phyloP scores from a whole-genome alignment of 768 basidiomycete genomes.

The Nidularia pulvinata region DNA sequence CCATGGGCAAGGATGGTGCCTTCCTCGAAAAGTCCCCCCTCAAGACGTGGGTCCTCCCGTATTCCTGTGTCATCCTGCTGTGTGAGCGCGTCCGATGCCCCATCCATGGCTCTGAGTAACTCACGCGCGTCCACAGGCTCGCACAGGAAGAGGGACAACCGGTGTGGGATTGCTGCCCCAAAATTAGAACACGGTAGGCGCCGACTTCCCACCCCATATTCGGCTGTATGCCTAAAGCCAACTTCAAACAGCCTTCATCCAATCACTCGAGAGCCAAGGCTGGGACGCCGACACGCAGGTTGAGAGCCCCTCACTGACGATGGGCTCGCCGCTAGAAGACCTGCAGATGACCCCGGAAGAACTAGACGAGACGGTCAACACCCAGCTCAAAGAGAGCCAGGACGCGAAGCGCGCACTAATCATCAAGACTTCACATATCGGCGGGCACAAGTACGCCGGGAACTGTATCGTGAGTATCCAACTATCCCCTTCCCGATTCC shows the following conservation, averaged over 20 bases:
- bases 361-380: constrained; percentile 52
- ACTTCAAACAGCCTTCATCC: constrained; percentile 50
- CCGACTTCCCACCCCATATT: constrained; percentile 8
- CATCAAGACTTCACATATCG: constrained; percentile 86
- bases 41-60: constrained; percentile 83
- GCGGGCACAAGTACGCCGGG: constrained; percentile 92
- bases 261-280: constrained; percentile 60
- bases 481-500: background rate
- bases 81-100: constrained; percentile 52
- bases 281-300: constrained; percentile 80
- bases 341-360: constrained; percentile 49
- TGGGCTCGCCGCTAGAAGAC: constrained; percentile 62
- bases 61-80: constrained; percentile 85
- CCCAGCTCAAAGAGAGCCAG: constrained; percentile 50
- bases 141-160: constrained; percentile 91
- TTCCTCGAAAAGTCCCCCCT: constrained; percentile 43
- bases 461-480: constrained; percentile 77
- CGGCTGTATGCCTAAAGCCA: constrained; percentile 2
- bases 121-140: constrained; percentile 60
- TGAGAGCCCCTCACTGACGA: constrained; percentile 49
- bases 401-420: constrained; percentile 75
- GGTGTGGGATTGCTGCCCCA: constrained; percentile 87
- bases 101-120: constrained; percentile 1
- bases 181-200: constrained; percentile 73
- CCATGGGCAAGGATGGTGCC: constrained; percentile 44